A percentile compares a stretch with the other conserved stretches of the same genome.
Evolutionary conservation across 129 eudicot species (phyloP).

Genomic region (Flaveria bidentis): DNA sequence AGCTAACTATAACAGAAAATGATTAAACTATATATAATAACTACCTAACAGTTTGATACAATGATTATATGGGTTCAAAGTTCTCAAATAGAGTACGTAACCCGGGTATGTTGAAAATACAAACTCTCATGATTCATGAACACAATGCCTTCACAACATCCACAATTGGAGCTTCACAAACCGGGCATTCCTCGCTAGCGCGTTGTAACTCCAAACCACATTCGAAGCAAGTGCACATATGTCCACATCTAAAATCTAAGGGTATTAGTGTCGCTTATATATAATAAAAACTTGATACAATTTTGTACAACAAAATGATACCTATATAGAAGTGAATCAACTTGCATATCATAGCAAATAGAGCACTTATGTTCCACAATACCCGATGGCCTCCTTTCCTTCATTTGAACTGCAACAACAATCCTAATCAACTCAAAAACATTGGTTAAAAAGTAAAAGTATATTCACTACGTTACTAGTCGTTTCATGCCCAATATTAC

Average conservation of each 20-base stretch:
- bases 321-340: conserved; percentile 41
- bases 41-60: not conserved
- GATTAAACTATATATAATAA: too few species aligned
- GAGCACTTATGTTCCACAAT: conserved; percentile 17
- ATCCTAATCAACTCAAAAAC: not conserved
- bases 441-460: conserved; percentile 2
- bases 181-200: conserved; percentile 31
- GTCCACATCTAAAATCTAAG: conserved; percentile 30
- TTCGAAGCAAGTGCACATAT: conserved; percentile 39
- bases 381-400: conserved; percentile 22
- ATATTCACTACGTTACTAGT: too few species aligned
- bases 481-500: too few species aligned
- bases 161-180: conserved; percentile 41
- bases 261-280: not conserved
- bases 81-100: not conserved
- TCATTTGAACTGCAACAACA: conserved; percentile 28
- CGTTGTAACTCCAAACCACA: conserved; percentile 39
- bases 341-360: conserved; percentile 29
- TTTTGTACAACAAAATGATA: not conserved
- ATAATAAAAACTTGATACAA: not conserved
- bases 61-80: not conserved
- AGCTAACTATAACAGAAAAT: too few species aligned
- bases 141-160: conserved; percentile 37
- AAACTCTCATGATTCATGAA: conserved; percentile 3
- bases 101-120: not conserved